Evolutionary conservation across 2,329 filamentous ascomycete genomes (phyloP), one percentile per base, ranked within the genome.

Genomic region (Aspergillus novofumigatus): DNA sequence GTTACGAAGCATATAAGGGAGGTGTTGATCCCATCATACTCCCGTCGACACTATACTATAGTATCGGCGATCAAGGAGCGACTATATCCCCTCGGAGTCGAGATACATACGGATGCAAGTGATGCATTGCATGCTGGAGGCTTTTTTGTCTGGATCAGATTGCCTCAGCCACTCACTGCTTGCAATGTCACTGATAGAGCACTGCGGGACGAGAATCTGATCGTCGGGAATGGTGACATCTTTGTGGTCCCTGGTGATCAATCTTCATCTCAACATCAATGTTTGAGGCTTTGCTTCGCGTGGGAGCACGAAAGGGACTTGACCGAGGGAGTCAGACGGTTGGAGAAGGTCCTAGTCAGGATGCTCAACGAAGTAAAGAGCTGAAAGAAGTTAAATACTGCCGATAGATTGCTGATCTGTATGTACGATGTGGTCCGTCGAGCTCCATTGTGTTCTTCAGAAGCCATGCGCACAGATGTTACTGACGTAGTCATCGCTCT

Each of bases 1-100:
- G 70, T 86, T 17, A 76, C 84, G 58, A 67, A 69, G 3, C 80
- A 84, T 69, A 81, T 87, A 55, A 63, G 68, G 4, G 65, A 77
- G 2, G 73, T 74, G 1, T 67, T 88, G 3, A 20, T 63, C 7
- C 55, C 62, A 1, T 29, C 58, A 28, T 62, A 59, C 42, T 51
- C 25, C 26, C 49, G 35, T 10, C 59, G 62, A 21, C 54, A 56
- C 26, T 32, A 6, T 2, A 4, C 41, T 17, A 51, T 65, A 4
- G 20, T 44, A 3, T 55, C 57, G 11, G 55, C 56, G 10, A 51
- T 65, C 29, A 48, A 50, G 21, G 41, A 53, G 8, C n/a, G 52
- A 32, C 55, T 65, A 4, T n/a, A 26, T 10, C 58, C 45, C 8
- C 52, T 65, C 2, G 61, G 61, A 0, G 63, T 62, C 5, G 47